Evolutionary conservation across 192 early-diverging fungal genomes (phyloP).

Genomic region (Chytriomyces sp.): DNA sequence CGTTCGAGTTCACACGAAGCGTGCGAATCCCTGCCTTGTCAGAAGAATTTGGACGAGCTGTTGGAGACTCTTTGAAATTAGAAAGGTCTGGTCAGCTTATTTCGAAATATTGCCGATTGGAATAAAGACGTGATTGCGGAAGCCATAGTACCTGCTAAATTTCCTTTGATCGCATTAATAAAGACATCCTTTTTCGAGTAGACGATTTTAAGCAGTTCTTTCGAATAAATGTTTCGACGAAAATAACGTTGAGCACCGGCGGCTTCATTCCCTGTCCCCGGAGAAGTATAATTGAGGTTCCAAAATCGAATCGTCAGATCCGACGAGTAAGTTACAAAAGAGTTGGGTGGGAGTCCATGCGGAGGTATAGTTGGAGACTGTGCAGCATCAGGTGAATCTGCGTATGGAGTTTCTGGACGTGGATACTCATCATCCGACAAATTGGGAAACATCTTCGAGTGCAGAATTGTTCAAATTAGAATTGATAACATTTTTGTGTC

Average conservation of each 20-base stretch:
- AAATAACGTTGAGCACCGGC: conserved; percentile 34
- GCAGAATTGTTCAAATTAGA: not conserved
- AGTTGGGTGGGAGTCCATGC: conserved; percentile 55
- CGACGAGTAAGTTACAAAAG: conserved; percentile 75
- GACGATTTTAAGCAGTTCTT: conserved; percentile 64
- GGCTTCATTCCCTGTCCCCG: conserved; percentile 4
- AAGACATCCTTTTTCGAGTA: conserved; percentile 59
- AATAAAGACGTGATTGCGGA: too few species aligned
- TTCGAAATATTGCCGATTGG: too few species aligned
- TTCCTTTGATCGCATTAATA: not conserved
- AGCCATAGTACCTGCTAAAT: too few species aligned
- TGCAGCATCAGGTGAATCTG: conserved; percentile 1
- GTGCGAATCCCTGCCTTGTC: conserved; percentile 73
- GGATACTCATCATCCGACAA: not conserved
- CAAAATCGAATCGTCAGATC: conserved; percentile 82
- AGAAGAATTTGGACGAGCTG: not conserved
- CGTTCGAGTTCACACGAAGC: conserved; percentile 67
- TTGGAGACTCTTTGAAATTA: not conserved
- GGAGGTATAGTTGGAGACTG: conserved; percentile 8
- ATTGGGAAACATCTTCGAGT: conserved; percentile 48
- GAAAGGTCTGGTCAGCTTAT: too few species aligned
- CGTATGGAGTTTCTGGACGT: not conserved
- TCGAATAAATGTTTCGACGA: conserved; percentile 64
- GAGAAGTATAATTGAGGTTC: conserved; percentile 61
- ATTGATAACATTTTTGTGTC: not conserved